Evolutionary conservation across 2,329 filamentous ascomycete genomes (phyloP).

Genomic region (Cryphonectria japonica): DNA sequence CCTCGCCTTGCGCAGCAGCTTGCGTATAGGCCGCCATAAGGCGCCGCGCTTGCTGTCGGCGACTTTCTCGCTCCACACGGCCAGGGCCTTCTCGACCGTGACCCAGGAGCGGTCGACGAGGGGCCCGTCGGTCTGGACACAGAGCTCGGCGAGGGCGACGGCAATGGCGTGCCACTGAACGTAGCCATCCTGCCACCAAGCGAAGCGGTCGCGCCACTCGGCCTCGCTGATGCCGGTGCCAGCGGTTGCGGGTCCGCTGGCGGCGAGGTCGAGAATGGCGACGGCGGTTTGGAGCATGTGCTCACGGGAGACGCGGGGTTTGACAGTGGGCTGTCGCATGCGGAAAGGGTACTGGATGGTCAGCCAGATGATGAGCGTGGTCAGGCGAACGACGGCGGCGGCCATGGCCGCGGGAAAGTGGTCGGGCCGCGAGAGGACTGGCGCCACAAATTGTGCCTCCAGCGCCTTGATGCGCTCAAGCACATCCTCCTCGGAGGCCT

Average conservation of each 20-base stretch:
- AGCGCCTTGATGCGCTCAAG: slow-evolving; percentile 44
- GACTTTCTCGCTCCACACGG: slow-evolving; percentile 47
- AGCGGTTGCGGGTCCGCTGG: slow-evolving; percentile 35
- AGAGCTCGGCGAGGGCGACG: slow-evolving; percentile 56
- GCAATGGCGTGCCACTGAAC: slow-evolving; percentile 60
- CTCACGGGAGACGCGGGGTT: slow-evolving; percentile 43
- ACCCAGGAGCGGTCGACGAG: slow-evolving; percentile 54
- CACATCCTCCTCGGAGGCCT: slow-evolving; percentile 45
- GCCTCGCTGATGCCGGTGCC: slow-evolving; percentile 37
- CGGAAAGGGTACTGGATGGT: slow-evolving; percentile 50
- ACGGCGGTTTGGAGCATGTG: slow-evolving; percentile 52
- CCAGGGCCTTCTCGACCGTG: slow-evolving; percentile 50
- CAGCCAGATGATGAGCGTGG: slow-evolving; percentile 53
- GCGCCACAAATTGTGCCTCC: slow-evolving; percentile 45
- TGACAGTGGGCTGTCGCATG: slow-evolving; percentile 34
- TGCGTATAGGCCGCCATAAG: slow-evolving; percentile 59
- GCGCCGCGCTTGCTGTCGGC: slow-evolving; percentile 55
- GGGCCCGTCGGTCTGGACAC: slow-evolving; percentile 49
- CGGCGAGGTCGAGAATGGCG: slow-evolving; percentile 48
- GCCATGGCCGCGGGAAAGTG: slow-evolving; percentile 44
- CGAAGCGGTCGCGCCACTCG: slow-evolving; percentile 40
- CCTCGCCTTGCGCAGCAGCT: slow-evolving; percentile 54
- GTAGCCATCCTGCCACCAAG: slow-evolving; percentile 55
- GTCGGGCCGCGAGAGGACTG: slow-evolving; percentile 35
- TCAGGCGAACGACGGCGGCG: slow-evolving; percentile 45